phyloP scores from a whole-genome alignment of 2,329 filamentous ascomycete genomes.

The Penicillium concentricum region DNA sequence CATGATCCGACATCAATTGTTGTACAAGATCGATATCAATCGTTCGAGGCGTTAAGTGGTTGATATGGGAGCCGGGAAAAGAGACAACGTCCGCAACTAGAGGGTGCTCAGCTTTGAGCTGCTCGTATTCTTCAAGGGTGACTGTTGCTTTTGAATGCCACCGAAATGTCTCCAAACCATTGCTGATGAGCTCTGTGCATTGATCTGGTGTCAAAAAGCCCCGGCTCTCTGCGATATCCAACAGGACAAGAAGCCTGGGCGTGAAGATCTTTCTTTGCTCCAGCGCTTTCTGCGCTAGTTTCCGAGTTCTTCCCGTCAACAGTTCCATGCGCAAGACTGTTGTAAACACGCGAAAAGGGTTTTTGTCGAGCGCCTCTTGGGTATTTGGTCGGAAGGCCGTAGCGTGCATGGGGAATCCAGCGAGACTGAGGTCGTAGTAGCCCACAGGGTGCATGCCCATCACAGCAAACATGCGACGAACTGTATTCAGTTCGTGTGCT shows the following conservation, averaged over 20 bases:
- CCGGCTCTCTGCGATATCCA: slow-evolving; percentile 37
- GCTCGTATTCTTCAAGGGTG: slow-evolving; percentile 43
- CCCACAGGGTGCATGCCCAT: neutral
- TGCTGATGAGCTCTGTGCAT: slow-evolving; percentile 41
- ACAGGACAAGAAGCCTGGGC: slow-evolving; percentile 36
- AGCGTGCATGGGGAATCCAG: neutral
- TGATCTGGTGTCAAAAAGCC: slow-evolving; percentile 30
- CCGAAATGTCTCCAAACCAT: slow-evolving; percentile 49
- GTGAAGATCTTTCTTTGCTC: slow-evolving; percentile 46
- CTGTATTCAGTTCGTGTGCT: neutral
- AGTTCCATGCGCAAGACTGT: slow-evolving; percentile 46
- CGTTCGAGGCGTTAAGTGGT: slow-evolving; percentile 54
- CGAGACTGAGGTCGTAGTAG: neutral
- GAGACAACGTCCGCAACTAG: slow-evolving; percentile 51
- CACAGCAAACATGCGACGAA: neutral
- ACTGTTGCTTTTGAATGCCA: slow-evolving; percentile 48
- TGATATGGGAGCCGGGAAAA: slow-evolving; percentile 50
- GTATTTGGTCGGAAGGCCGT: slow-evolving; percentile 45
- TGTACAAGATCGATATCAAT: slow-evolving; percentile 51
- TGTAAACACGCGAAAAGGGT: slow-evolving; percentile 50
- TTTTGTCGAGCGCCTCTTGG: slow-evolving; percentile 34
- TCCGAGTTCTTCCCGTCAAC: slow-evolving; percentile 33
- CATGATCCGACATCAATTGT: slow-evolving; percentile 40
- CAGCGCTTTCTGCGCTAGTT: slow-evolving; percentile 37
- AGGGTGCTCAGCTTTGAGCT: slow-evolving; percentile 46